These are phyloP conservation scores for Trametes coccinea DNA, from an alignment of 768 basidiomycete genomes.

Conservation along the genomic window DNA sequence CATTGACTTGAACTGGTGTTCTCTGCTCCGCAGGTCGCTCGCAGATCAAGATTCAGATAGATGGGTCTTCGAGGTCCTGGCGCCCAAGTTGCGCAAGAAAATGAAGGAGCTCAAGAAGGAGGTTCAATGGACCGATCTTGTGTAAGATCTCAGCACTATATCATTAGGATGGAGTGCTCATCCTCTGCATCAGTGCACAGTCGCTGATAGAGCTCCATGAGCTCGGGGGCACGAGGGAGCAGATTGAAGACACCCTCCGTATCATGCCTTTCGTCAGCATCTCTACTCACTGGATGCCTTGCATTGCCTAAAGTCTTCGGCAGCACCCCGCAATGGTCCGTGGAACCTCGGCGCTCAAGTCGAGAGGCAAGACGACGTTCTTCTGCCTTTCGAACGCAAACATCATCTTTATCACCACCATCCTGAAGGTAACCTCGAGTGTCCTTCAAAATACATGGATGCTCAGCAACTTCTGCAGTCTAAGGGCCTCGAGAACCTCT, in stretches of 20 bases:
- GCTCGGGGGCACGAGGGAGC: conserved; percentile 64
- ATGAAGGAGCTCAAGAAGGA: conserved; percentile 65
- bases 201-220: conserved; percentile 70
- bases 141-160: conserved; percentile 57
- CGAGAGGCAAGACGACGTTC: conserved; percentile 68
- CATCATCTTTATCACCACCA: conserved; percentile 85
- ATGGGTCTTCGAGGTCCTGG: conserved; percentile 88
- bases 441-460: too few species aligned
- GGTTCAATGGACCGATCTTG: conserved; percentile 91
- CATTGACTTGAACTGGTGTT: not conserved
- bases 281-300: not conserved
- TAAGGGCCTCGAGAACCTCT: conserved; percentile 70
- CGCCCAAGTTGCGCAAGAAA: conserved; percentile 79
- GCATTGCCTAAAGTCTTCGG: not conserved
- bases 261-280: conserved; percentile 83
- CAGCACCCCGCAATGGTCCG: conserved; percentile 98
- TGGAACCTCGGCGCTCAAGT: conserved; percentile 77
- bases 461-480: conserved; percentile 43
- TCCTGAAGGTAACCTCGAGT: conserved; percentile 61
- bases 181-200: too few species aligned
- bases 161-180: too few species aligned
- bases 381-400: conserved; percentile 96
- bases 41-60: conserved; percentile 96
- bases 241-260: conserved; percentile 77
- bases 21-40: conserved; percentile 61